A percentile compares a stretch with the other conserved stretches of the same genome.
Conservation (phyloP, 1,139 yeast species). For the Hansenula lynferdii region DNA sequence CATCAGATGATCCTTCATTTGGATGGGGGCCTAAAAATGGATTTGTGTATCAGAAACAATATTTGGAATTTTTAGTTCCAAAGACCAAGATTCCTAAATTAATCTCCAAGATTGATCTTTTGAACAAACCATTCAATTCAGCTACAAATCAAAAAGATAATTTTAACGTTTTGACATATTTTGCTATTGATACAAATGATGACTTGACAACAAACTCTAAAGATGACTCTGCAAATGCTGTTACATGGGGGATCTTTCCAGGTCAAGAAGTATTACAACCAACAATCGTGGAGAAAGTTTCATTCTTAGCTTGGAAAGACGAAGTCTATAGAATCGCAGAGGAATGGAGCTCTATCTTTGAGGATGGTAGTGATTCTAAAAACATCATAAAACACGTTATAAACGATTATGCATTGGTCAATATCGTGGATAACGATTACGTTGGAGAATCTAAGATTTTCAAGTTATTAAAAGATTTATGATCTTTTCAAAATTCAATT, state of each 20-base stretch:
- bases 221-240: slow-evolving; percentile 79
- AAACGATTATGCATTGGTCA: slow-evolving; percentile 68
- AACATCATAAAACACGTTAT: slow-evolving; percentile 46
- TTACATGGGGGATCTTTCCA: slow-evolving; percentile 97
- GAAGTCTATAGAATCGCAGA: slow-evolving; percentile 80
- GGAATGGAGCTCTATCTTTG: slow-evolving; percentile 71
- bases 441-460: slow-evolving; percentile 47
- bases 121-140: slow-evolving; percentile 22
- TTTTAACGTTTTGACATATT: slow-evolving; percentile 61
- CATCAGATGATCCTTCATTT: slow-evolving; percentile 62
- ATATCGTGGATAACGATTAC: slow-evolving; percentile 86
- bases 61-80: slow-evolving; percentile 78
- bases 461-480: slow-evolving; percentile 26
- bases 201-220: slow-evolving; percentile 62
- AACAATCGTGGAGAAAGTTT: slow-evolving; percentile 84
- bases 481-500: not conserved
- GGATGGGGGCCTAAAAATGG: slow-evolving; percentile 99
- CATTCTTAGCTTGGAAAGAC: slow-evolving; percentile 95
- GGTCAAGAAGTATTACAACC: slow-evolving; percentile 90
- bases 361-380: slow-evolving; percentile 29
- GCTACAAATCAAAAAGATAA: slow-evolving; percentile 32
- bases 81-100: slow-evolving; percentile 41
- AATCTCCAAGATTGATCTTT: slow-evolving; percentile 34
- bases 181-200: slow-evolving; percentile 66
- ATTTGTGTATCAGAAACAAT: slow-evolving; percentile 89